Base-by-base conservation (phyloP, 2,329 filamentous ascomycete species). In the Colletotrichum lindemuthianum region DNA sequence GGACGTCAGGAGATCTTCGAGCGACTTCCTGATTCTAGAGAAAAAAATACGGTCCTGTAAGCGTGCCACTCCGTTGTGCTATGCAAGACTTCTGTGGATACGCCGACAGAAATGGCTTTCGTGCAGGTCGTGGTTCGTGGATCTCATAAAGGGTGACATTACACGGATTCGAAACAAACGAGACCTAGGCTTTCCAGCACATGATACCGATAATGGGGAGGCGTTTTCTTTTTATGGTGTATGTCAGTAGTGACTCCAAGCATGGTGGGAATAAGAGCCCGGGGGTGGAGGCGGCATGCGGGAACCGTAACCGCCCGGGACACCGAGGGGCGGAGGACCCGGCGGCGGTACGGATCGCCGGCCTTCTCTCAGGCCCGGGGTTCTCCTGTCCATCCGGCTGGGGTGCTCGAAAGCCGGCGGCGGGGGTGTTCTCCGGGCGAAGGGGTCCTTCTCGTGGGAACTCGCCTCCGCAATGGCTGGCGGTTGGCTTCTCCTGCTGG, bases 381-480 rank as follows among this genome's bases (percentile, higher is more conserved):
- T 81, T 68, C 79, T 77, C 66, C 79, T 73, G 40, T 77, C 76
- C 48, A 76, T 70, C 11, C 65, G 54, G 2, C 52, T 11, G 2
- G 61, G 61, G 40, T 59, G 47, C 12, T 67, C 65, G 16, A 65
- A 53, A 3, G 66, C 69, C 6, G 74, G 69, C 41, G 80, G 77
- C 9, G 74, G 69, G 39, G 80, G 77, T 9, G 79, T 77, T 16
- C 78, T 78, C 41, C 76, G 77, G 52, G 77, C 75, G 54, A 75
- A 72, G n/a, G 69, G 70, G 44, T 71, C 67, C 61, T 67, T 68
- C 50, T 77, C 73, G 34, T 77, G 69, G 49, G 74, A 75, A 45
- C 73, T 68, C 4, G 78, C 75, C 63, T 75, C 75, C n/a, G 76
- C 76, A 32, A 80, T 74, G 10, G 76, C 75, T 24, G 24, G 24